Base-by-base conservation (phyloP, 768 basidiomycete species). In the Tricholoma flavovirens region DNA sequence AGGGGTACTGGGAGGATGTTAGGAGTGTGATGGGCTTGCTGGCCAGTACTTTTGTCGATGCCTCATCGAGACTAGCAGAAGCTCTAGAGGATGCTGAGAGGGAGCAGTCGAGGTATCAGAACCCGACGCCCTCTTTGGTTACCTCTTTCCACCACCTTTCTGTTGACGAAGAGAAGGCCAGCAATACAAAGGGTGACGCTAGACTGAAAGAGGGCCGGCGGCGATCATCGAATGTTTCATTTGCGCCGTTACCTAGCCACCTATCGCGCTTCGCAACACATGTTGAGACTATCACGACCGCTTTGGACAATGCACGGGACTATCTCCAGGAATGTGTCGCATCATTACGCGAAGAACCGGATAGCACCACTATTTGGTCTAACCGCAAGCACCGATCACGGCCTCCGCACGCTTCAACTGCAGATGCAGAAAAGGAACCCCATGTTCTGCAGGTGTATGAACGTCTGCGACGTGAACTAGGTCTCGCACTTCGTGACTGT, bases 1-100 rank as follows among this genome's bases (percentile, higher is more conserved):
- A 86, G 51, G 74, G 77, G 5, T 93, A 93, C 61, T 93, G 90
- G 90, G 90, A 92, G 61, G 86, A 92, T 62, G 89, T 89, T 26
- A 79, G 86, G 12, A 82, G 84, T 24, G 82, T 93, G 49, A 85
- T 91, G 77, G 76, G 75, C 11, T 67, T 93, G 11, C 68, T 93
- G 57, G 86, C 85, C 7, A 83, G 77, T 38, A 78, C 88, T 8
- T 75, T 93, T 32, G 75, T 76, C 2, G 89, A 91, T 60, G 80
- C 86, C 2, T 77, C 84, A 1, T 73, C 82, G 7, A 71, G 84
- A 24, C 75, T 93, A 4, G 68, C 75, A 0, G 84, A 84, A 33
- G 86, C 84, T 1, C 71, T 92, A 24, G 83, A 84, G 15, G 80
- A 83, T 17, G 71, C 75, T 2, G 86, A 88, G 62, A 75, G 74